Base-by-base conservation (phyloP, 2,329 filamentous ascomycete species). In the Apiospora rasikravindrae region DNA sequence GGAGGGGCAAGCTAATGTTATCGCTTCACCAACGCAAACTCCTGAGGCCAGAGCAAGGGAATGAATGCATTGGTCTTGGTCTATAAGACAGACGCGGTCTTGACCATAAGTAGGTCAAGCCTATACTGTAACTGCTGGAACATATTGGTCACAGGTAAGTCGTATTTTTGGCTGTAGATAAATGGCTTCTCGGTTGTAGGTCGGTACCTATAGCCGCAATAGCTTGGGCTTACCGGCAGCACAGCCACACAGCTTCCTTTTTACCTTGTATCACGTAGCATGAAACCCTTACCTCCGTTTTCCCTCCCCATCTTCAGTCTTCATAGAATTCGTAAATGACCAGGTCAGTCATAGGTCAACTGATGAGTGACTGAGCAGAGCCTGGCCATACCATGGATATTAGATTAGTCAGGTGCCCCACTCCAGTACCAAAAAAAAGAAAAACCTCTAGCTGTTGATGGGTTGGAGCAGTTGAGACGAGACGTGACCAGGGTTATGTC, bases 401-500 rank as follows among this genome's bases (percentile, higher is more conserved):
- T 37, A 37, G 5, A 51, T 26, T 26, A 51, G 13, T 49, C n/a
- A 14, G n/a, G n/a, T 14, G n/a, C n/a, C 49, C 40, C 10, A 42
- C 40, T 11, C 8, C 6, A 13, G 40, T 42, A 14, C 13, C 40
- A 42, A 6, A 4, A 33, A 33, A 29, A 53, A 33, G 16, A 53
- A 53, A 13, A 42, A 42, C 40, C 40, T n/a, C 33, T n/a, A 40
- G 40, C 33, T 7, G 22, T 19, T 64, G 53, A 33, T 19, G 53
- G 29, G 2, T 29, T 19, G 51, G 16, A 61, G 53, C 33, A 40
- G 57, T 64, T 64, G 29, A 40, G 57, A 64, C 37, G 57, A 64
- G 57, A 64, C 2, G 57, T 64, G 57, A 40, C 33, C 40, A 22
- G 57, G 57, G 33, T 64, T 64, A 64, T 64, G 57, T 64, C 57